Conservation (phyloP, 1,284 basidiomycete species). For the Boletus semigastroideus region DNA sequence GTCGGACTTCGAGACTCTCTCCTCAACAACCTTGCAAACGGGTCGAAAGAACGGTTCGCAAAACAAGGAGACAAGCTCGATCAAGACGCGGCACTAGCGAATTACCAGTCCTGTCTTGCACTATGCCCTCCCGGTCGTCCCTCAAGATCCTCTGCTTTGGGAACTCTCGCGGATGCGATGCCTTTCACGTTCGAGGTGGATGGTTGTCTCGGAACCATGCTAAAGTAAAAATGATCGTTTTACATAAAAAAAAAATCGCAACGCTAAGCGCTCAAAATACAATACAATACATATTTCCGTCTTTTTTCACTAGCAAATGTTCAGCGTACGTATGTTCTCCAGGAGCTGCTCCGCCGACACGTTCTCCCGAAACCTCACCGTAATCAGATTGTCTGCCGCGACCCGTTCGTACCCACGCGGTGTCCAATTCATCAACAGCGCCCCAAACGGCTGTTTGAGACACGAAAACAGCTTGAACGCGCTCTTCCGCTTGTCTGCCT, state of each 20-base stretch:
- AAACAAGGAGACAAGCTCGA: constrained; percentile 18
- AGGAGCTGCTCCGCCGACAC: background rate
- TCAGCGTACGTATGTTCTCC: background rate
- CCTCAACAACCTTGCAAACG: constrained; percentile 23
- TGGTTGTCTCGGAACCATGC: too few relatives aligned
- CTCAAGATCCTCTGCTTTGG: constrained; percentile 15
- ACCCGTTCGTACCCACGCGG: constrained; percentile 1
- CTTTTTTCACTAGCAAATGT: constrained; percentile 5
- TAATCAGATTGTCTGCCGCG: background rate
- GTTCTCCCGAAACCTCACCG: background rate
- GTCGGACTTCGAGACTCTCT: constrained; percentile 24
- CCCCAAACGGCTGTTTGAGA: constrained; percentile 2
- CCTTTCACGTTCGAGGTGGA: constrained; percentile 18
- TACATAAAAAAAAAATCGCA: too few relatives aligned
- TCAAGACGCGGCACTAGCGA: constrained; percentile 19
- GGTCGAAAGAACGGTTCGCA: constrained; percentile 21
- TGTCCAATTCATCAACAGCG: constrained; percentile 2
- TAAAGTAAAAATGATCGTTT: too few relatives aligned
- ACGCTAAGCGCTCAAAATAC: background rate
- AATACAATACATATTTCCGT: too few relatives aligned
- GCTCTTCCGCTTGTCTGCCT: background rate
- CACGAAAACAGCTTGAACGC: constrained; percentile 1
- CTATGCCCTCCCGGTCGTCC: constrained; percentile 26
- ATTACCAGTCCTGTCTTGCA: constrained; percentile 20
- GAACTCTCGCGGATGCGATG: constrained; percentile 18